These are phyloP conservation scores for Pezicula rhizophila DNA, from an alignment of 2,329 filamentous ascomycete species.

Conservation along the genomic window DNA sequence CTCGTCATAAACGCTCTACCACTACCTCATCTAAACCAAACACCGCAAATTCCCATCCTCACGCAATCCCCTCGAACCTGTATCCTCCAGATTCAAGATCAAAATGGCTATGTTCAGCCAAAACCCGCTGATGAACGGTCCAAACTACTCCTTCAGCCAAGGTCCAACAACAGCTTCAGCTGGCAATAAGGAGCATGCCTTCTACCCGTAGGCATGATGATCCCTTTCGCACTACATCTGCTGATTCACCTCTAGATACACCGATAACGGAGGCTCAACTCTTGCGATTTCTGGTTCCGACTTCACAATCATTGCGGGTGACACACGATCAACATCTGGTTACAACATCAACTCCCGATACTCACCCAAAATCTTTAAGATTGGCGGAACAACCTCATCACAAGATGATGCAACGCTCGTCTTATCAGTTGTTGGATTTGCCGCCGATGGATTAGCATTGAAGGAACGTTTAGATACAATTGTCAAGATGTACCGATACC, in stretches of 20 bases:
- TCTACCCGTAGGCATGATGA: slow-evolving; percentile 72
- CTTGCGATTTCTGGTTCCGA: slow-evolving; percentile 89
- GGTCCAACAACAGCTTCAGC: slow-evolving; percentile 46
- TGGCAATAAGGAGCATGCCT: slow-evolving; percentile 67
- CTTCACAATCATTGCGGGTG: slow-evolving; percentile 94
- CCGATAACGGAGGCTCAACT: slow-evolving; percentile 95
- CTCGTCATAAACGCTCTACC: background rate
- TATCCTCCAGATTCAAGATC: slow-evolving; percentile 9
- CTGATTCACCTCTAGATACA: slow-evolving; percentile 59
- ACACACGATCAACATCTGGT: slow-evolving; percentile 90
- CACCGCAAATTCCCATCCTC: background rate
- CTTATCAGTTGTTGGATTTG: slow-evolving; percentile 90
- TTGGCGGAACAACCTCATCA: slow-evolving; percentile 82
- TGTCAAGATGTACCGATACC: slow-evolving; percentile 98
- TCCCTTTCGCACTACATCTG: background rate
- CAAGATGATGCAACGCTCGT: slow-evolving; percentile 82
- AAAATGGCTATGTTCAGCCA: slow-evolving; percentile 64
- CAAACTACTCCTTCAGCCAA: slow-evolving; percentile 64
- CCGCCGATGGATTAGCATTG: slow-evolving; percentile 87
- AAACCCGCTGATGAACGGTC: slow-evolving; percentile 62
- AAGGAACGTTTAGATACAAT: slow-evolving; percentile 90
- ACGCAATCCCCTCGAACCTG: slow-evolving; percentile 1
- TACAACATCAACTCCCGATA: slow-evolving; percentile 99
- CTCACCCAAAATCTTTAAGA: slow-evolving; percentile 93
- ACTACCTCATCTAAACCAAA: background rate